phyloP scores from a whole-genome alignment of 2,329 filamentous ascomycete genomes.

The Penicillium sp. region DNA sequence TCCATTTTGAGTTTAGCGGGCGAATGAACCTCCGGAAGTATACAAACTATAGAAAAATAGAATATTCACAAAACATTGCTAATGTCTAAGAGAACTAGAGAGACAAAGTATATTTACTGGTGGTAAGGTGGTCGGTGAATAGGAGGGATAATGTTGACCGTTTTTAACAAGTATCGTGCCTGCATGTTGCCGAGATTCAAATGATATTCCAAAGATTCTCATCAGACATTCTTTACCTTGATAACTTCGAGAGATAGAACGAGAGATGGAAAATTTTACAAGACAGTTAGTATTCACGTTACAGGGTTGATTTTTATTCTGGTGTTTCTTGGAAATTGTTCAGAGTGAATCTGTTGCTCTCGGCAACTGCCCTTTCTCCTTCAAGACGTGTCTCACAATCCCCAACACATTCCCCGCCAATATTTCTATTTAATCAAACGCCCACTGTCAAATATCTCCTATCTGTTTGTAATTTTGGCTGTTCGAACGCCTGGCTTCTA shows the following conservation, averaged over 20 bases:
- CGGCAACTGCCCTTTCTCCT: conserved; percentile 1
- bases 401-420: background rate
- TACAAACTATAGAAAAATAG: conserved; percentile 1
- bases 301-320: background rate
- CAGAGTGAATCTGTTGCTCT: background rate
- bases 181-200: conserved; percentile 8
- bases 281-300: too few species aligned
- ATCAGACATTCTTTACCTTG: background rate
- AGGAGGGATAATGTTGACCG: background rate
- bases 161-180: conserved; percentile 5
- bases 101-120: background rate
- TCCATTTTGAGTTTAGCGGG: conserved; percentile 32
- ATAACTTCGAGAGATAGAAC: background rate
- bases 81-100: background rate
- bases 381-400: background rate
- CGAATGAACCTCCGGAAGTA: background rate
- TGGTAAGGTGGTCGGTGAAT: background rate
- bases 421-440: background rate
- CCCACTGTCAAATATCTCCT: background rate
- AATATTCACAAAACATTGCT: background rate
- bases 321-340: background rate
- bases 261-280: background rate
- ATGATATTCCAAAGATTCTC: background rate
- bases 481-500: background rate
- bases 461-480: background rate